Evolutionary conservation across 176 grass and related monocot genomes (phyloP).

Genomic region (Bolboschoenus planiculmis): DNA sequence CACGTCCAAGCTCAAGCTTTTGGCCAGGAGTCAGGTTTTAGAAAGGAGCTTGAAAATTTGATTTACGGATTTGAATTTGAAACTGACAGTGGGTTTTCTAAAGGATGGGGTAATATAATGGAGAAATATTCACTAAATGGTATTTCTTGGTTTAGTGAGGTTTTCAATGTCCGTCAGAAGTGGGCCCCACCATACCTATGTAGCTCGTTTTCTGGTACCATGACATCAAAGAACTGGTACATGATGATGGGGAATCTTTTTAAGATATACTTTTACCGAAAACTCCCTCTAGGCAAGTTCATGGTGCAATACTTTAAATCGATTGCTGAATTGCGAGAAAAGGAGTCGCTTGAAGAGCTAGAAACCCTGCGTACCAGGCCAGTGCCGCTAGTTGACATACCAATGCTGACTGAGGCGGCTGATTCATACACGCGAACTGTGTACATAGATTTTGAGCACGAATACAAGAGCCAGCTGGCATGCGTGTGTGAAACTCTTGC

Average conservation of each 20-base stretch:
- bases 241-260: constrained; percentile 41
- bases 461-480: constrained; percentile 46
- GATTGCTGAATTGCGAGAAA: constrained; percentile 34
- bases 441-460: constrained; percentile 37
- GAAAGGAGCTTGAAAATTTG: constrained; percentile 43
- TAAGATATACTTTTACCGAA: constrained; percentile 33
- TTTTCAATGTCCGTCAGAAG: constrained; percentile 25
- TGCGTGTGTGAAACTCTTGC: constrained; percentile 37
- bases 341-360: constrained; percentile 33
- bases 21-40: constrained; percentile 13
- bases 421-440: constrained; percentile 31
- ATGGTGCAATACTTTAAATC: constrained; percentile 39
- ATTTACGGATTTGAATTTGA: constrained; percentile 29
- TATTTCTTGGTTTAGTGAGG: constrained; percentile 34
- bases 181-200: constrained; percentile 24
- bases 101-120: constrained; percentile 33
- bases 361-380: constrained; percentile 28
- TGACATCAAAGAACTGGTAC: constrained; percentile 33
- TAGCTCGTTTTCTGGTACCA: constrained; percentile 25
- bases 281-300: constrained; percentile 37
- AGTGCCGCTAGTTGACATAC: constrained; percentile 33
- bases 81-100: constrained; percentile 19
- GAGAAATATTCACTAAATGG: constrained; percentile 26
- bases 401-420: constrained; percentile 38
- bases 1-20: constrained; percentile 12